Evolutionary conservation across 306 rosid species (phyloP).

Genomic region (Echinosophora koreensis): DNA sequence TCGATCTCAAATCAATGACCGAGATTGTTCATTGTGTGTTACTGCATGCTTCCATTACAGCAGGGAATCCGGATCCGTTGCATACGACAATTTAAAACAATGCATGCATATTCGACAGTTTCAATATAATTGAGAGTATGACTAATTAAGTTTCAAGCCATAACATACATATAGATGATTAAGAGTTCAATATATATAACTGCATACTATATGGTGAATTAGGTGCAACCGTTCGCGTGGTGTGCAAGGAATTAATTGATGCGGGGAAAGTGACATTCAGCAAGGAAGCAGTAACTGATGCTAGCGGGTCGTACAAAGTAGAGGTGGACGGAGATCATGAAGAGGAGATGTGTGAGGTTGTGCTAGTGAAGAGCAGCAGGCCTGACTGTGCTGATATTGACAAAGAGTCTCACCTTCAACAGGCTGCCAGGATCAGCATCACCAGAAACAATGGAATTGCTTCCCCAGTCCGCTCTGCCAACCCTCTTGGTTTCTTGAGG

Average conservation of each 20-base stretch:
- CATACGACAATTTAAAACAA: no score
- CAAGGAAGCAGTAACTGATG: constrained; percentile 50
- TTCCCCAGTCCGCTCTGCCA: constrained; percentile 49
- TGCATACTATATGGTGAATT: background rate
- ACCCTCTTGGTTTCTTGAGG: constrained; percentile 69
- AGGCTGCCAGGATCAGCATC: constrained; percentile 56
- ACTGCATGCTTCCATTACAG: no score
- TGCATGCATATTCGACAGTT: no score
- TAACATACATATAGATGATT: no score
- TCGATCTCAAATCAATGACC: no score
- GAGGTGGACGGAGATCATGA: constrained; percentile 68
- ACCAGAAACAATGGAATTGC: constrained; percentile 61
- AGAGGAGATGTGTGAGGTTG: constrained; percentile 65
- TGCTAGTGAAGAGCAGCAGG: constrained; percentile 50
- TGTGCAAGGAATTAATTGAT: constrained; percentile 48
- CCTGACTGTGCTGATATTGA: constrained; percentile 49
- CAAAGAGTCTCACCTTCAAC: constrained; percentile 5
- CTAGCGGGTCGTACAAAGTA: constrained; percentile 45
- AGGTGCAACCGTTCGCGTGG: constrained; percentile 60
- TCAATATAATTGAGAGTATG: no score
- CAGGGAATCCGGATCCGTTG: no score
- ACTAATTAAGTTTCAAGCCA: no score
- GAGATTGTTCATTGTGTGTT: no score
- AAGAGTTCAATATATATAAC: background rate
- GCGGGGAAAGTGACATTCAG: constrained; percentile 43